Percentiles rank a stretch among this genome's conserved stretches.
These are phyloP conservation scores for Dendryphion nanum DNA, from an alignment of 2,329 filamentous ascomycete species.

Conservation along the genomic window DNA sequence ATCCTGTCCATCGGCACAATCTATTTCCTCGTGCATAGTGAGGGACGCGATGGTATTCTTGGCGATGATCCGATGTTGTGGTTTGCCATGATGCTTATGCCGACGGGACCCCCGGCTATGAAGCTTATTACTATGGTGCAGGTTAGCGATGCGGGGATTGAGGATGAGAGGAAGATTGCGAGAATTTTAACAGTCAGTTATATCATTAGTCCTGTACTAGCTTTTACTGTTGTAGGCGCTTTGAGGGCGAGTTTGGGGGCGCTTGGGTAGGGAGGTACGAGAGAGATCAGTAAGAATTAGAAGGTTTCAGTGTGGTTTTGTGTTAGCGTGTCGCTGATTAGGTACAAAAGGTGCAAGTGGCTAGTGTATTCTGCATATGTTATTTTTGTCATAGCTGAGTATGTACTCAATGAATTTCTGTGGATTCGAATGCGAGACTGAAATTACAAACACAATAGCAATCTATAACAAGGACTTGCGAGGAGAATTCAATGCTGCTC, in stretches of 20 bases:
- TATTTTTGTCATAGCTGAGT: no score
- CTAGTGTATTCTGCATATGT: no score
- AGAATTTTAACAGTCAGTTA: slow-evolving; percentile 46
- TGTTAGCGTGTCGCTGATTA: no score
- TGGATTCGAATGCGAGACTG: no score
- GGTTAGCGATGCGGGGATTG: slow-evolving; percentile 40
- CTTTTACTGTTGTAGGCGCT: slow-evolving; percentile 31
- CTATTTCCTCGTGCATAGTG: slow-evolving; percentile 52
- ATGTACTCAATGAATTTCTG: no score
- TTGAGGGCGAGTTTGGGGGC: slow-evolving; percentile 26
- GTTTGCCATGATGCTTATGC: slow-evolving; percentile 63
- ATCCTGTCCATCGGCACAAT: slow-evolving; percentile 48
- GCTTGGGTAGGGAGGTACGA: no score
- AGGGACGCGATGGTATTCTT: slow-evolving; percentile 47
- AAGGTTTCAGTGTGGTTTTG: no score
- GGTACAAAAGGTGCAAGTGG: no score
- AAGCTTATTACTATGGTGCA: slow-evolving; percentile 54
- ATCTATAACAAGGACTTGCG: no score
- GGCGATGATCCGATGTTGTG: slow-evolving; percentile 61
- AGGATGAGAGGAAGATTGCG: slow-evolving; percentile 52
- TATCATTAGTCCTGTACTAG: slow-evolving; percentile 28
- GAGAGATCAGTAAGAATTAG: no score
- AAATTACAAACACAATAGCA: no score
- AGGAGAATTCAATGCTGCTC: no score
- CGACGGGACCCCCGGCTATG: slow-evolving; percentile 54